phyloP scores from a whole-genome alignment of 345 rosid species.

The Toxicodendron radicans region DNA sequence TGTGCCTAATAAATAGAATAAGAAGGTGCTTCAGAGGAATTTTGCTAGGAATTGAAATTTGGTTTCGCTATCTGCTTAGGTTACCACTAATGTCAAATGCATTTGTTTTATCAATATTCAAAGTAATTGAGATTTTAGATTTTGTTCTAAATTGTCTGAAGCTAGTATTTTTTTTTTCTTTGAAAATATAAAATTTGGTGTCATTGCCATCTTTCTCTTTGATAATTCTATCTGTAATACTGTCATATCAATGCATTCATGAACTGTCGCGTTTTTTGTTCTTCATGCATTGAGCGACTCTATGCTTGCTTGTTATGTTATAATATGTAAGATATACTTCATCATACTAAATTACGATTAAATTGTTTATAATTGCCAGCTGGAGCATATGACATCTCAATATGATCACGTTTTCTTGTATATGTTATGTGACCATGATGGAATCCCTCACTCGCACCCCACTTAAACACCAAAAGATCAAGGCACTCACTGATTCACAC shows the following conservation, averaged over 20 bases:
- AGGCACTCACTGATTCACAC: too few relatives aligned
- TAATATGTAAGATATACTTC: too few relatives aligned
- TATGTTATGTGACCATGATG: too few relatives aligned
- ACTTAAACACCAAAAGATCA: too few relatives aligned
- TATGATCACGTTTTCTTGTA: too few relatives aligned
- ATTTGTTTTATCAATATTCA: not conserved
- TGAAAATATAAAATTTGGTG: not conserved
- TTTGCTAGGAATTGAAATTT: not conserved
- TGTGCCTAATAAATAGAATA: not conserved
- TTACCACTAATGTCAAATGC: not conserved
- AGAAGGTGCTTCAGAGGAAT: not conserved
- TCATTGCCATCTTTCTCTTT: not conserved
- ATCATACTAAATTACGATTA: too few relatives aligned
- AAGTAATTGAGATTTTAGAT: not conserved
- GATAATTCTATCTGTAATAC: not conserved
- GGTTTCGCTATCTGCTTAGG: not conserved
- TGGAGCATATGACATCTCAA: too few relatives aligned
- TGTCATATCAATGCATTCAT: not conserved
- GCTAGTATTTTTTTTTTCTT: not conserved
- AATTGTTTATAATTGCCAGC: too few relatives aligned
- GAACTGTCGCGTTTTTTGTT: not conserved
- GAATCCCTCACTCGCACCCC: too few relatives aligned
- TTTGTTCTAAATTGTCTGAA: not conserved
- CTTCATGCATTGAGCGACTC: too few relatives aligned
- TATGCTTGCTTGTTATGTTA: too few relatives aligned